Evolutionary conservation across 2,329 filamentous ascomycete species (phyloP).

Genomic region (Aspergillus sp.): DNA sequence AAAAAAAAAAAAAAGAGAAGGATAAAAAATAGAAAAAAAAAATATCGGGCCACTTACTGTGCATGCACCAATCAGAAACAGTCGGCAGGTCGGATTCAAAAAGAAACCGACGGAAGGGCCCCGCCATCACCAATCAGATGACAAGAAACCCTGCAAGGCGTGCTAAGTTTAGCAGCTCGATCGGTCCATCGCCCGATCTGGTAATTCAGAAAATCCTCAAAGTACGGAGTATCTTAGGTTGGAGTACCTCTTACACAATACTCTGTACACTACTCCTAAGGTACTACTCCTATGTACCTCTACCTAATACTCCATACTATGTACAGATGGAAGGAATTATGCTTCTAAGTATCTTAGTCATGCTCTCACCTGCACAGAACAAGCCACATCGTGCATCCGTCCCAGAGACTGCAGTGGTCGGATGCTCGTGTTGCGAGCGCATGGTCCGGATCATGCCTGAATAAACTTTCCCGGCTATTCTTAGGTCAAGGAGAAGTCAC

Average conservation of each 20-base stretch:
- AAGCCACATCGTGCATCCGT: not conserved
- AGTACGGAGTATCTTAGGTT: no score
- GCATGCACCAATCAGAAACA: conserved; percentile 4
- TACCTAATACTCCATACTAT: not conserved
- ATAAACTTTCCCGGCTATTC: not conserved
- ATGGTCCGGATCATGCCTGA: not conserved
- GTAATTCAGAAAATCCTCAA: not conserved
- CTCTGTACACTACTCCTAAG: not conserved
- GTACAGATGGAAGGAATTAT: not conserved
- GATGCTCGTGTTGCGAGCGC: not conserved
- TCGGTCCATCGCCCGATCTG: conserved; percentile 15
- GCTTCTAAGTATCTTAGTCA: no score
- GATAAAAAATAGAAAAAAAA: conserved; percentile 3
- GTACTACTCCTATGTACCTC: not conserved
- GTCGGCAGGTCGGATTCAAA: not conserved
- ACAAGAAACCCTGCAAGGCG: conserved; percentile 19
- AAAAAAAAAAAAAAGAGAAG: not conserved
- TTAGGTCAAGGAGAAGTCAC: no score
- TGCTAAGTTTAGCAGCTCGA: conserved; percentile 28
- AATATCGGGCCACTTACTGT: conserved; percentile 7
- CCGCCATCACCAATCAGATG: conserved; percentile 11
- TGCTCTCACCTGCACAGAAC: no score
- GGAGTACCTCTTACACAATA: no score
- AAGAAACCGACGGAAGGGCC: conserved; percentile 9
- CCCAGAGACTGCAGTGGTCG: not conserved